Percentiles rank a stretch among this genome's conserved stretches.
These are phyloP conservation scores for Pseudocercospora crystallina DNA, from an alignment of 2,329 filamentous ascomycete species.

Conservation along the genomic window DNA sequence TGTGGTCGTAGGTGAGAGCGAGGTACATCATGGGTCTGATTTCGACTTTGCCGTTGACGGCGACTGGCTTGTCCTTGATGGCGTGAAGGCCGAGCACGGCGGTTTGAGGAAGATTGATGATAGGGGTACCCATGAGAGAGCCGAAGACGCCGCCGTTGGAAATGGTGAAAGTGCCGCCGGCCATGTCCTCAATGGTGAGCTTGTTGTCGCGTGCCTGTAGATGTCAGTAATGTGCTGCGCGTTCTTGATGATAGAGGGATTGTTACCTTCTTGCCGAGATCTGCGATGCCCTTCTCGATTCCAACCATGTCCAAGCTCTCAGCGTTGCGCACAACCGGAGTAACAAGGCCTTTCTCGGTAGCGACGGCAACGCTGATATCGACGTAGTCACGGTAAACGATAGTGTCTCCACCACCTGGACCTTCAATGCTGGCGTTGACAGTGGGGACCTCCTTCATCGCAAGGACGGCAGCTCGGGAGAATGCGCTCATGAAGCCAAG, in stretches of 20 bases:
- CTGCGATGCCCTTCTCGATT: constrained; percentile 88
- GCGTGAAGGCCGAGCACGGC: constrained; percentile 89
- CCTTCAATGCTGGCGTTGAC: constrained; percentile 98
- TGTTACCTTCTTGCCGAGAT: constrained; percentile 87
- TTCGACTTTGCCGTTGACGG: constrained; percentile 89
- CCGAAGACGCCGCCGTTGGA: constrained; percentile 97
- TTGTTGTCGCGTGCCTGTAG: constrained; percentile 78
- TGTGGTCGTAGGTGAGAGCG: constrained; percentile 95
- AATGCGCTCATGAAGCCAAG: constrained; percentile 99
- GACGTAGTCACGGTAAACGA: constrained; percentile 97
- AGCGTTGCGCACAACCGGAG: constrained; percentile 90
- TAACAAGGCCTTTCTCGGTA: constrained; percentile 95
- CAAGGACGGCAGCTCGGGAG: constrained; percentile 81
- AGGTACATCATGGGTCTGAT: constrained; percentile 99
- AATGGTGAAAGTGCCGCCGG: constrained; percentile 96
- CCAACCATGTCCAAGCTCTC: constrained; percentile 83
- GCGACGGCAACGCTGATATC: constrained; percentile 97
- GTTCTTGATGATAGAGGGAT: constrained; percentile 3
- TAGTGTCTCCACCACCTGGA: constrained; percentile 90
- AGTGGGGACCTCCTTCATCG: constrained; percentile 90
- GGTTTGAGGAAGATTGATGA: constrained; percentile 95
- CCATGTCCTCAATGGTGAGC: constrained; percentile 98
- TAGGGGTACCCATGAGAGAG: constrained; percentile 94
- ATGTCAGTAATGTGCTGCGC: constrained; percentile 4
- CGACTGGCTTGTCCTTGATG: constrained; percentile 91